Conservation (phyloP, 2,329 filamentous ascomycete species). For the Zymoseptoria crescenta region DNA sequence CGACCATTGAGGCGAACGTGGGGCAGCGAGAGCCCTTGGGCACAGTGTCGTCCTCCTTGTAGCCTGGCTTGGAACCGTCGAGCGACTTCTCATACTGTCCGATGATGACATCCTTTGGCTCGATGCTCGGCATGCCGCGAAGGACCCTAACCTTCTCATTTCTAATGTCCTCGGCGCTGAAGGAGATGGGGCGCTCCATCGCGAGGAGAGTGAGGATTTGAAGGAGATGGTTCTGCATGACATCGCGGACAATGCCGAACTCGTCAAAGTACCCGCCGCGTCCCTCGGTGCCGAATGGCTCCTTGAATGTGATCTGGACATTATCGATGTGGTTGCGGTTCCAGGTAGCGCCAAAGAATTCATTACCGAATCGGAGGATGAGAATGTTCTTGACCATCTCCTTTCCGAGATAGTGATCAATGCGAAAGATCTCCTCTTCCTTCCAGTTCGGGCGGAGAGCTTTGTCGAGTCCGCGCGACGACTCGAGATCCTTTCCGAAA, state of each 20-base stretch:
- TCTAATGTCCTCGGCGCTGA: conserved; percentile 95
- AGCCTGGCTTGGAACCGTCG: conserved; percentile 91
- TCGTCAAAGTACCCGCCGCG: conserved; percentile 98
- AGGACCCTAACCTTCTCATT: conserved; percentile 98
- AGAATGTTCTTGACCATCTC: conserved; percentile 99
- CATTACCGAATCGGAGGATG: conserved; percentile 95
- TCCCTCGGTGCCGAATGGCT: conserved; percentile 96
- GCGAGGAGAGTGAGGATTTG: conserved; percentile 93
- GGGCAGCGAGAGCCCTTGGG: conserved; percentile 96
- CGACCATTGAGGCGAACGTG: conserved; percentile 94
- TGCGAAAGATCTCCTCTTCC: conserved; percentile 97
- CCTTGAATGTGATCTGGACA: conserved; percentile 98
- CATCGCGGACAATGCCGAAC: conserved; percentile 98
- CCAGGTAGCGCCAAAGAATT: conserved; percentile 97
- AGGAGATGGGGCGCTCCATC: conserved; percentile 97
- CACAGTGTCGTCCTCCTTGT: conserved; percentile 98
- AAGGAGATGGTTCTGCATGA: conserved; percentile 98
- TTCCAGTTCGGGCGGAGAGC: conserved; percentile 96
- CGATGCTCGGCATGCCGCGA: conserved; percentile 84
- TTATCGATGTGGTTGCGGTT: conserved; percentile 99
- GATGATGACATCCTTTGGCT: conserved; percentile 99
- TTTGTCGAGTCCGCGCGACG: conserved; percentile 88
- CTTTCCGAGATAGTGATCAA: conserved; percentile 98
- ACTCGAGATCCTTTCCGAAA: conserved; percentile 92
- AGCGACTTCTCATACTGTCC: conserved; percentile 96